Conservation (phyloP, 345 rosid genomes). For the Gossypium australe region DNA sequence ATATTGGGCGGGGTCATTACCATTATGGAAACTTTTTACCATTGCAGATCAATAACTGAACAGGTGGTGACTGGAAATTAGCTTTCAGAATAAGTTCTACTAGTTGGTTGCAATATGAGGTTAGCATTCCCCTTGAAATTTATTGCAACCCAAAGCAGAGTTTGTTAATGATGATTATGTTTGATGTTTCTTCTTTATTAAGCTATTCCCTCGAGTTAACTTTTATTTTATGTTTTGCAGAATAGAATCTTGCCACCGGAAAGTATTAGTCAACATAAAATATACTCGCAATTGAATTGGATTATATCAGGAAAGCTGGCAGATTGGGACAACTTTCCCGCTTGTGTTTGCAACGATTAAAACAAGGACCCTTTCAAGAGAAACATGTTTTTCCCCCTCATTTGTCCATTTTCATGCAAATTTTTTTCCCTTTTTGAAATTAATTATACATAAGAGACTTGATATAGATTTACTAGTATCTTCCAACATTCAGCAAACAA, state of each 20-base stretch:
- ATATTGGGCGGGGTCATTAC: not conserved
- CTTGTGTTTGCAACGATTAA: conserved; percentile 4
- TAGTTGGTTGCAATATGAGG: not conserved
- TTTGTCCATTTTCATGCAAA: not conserved
- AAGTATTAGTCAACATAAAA: not conserved
- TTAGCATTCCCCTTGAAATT: not conserved
- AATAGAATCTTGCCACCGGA: not conserved
- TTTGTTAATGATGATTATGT: not conserved
- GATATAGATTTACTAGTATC: not conserved
- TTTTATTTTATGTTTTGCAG: not conserved
- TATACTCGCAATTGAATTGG: not conserved
- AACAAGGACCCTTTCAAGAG: not conserved
- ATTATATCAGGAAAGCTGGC: not conserved
- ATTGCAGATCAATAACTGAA: not conserved
- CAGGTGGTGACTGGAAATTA: not conserved
- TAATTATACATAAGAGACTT: not conserved
- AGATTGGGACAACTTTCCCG: not conserved
- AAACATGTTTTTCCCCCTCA: not conserved
- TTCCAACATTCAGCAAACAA: not conserved
- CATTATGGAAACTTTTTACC: not conserved
- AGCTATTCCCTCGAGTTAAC: not conserved
- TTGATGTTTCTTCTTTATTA: not conserved
- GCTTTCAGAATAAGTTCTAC: not conserved
- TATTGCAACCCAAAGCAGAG: not conserved
- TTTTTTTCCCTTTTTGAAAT: not conserved